Conservation (phyloP, 352 stramenopile genomes). For the Phytophthora cactorum region DNA sequence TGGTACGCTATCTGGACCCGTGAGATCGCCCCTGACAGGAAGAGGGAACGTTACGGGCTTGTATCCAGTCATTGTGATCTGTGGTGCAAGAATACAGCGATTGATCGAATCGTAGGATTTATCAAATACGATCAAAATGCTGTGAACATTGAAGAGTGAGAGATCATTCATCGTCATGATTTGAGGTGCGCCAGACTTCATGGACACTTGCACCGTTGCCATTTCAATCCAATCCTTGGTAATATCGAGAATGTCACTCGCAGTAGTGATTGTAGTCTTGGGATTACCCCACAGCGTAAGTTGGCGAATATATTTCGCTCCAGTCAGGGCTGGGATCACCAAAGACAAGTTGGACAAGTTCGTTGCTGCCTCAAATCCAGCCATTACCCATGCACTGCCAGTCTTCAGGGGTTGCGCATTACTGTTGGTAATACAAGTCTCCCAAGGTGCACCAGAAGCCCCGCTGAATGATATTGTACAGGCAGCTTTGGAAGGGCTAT, state of each 20-base stretch:
- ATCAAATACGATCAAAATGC: slow-evolving; percentile 56
- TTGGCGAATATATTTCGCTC: slow-evolving; percentile 51
- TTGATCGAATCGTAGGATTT: slow-evolving; percentile 57
- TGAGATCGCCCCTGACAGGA: slow-evolving; percentile 49
- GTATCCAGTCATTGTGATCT: slow-evolving; percentile 42
- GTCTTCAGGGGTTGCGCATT: slow-evolving; percentile 32
- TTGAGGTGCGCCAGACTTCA: slow-evolving; percentile 58
- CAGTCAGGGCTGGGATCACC: slow-evolving; percentile 46
- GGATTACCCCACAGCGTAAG: slow-evolving; percentile 58
- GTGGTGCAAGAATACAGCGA: slow-evolving; percentile 49
- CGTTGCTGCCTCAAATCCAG: slow-evolving; percentile 39
- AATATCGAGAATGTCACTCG: slow-evolving; percentile 32
- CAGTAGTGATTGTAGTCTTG: slow-evolving; percentile 20
- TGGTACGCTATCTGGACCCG: slow-evolving; percentile 35
- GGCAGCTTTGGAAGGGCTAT: neutral
- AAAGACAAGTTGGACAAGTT: slow-evolving; percentile 54
- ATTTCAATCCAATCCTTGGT: slow-evolving; percentile 51
- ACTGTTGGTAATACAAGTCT: slow-evolving; percentile 50
- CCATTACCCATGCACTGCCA: slow-evolving; percentile 68
- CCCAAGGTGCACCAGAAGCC: slow-evolving; percentile 24
- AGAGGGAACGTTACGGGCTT: slow-evolving; percentile 57
- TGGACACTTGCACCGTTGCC: slow-evolving; percentile 34
- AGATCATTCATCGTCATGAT: slow-evolving; percentile 37
- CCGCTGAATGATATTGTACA: slow-evolving; percentile 32
- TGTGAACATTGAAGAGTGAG: slow-evolving; percentile 25